Conservation (phyloP, 345 rosid species). For the Physaria fendleri region DNA sequence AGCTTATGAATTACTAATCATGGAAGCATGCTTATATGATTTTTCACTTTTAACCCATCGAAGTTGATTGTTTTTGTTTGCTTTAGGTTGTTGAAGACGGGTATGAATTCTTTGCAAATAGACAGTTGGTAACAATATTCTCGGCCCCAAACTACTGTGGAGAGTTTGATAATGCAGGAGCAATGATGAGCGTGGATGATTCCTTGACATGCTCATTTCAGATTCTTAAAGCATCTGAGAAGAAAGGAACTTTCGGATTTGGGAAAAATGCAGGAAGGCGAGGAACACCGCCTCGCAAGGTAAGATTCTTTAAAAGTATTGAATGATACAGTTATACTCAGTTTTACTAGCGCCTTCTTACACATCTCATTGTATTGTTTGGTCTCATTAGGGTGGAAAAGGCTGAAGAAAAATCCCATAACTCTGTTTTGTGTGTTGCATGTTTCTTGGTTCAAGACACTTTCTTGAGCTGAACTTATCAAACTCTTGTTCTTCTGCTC, state of each 20-base stretch:
- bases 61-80: conserved; percentile 2
- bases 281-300: conserved; percentile 78
- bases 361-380: not conserved
- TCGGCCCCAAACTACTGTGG: conserved; percentile 71
- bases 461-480: conserved; percentile 14
- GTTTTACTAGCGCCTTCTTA: not conserved
- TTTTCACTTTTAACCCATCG: not conserved
- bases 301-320: conserved; percentile 18
- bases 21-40: not conserved
- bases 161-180: conserved; percentile 67
- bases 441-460: conserved; percentile 24
- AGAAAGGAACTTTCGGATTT: conserved; percentile 55
- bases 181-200: conserved; percentile 70
- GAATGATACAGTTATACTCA: not conserved
- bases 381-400: conserved; percentile 32
- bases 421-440: conserved; percentile 1
- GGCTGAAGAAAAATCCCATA: conserved; percentile 13
- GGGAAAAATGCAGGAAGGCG: conserved; percentile 47
- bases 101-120: conserved; percentile 61
- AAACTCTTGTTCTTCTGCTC: conserved; percentile 15
- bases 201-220: conserved; percentile 62
- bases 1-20: conserved; percentile 1
- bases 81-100: conserved; percentile 68
- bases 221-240: conserved; percentile 55
- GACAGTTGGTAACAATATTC: conserved; percentile 63